Conservation (phyloP, 768 basidiomycete species). For the Amanita thiersii region DNA sequence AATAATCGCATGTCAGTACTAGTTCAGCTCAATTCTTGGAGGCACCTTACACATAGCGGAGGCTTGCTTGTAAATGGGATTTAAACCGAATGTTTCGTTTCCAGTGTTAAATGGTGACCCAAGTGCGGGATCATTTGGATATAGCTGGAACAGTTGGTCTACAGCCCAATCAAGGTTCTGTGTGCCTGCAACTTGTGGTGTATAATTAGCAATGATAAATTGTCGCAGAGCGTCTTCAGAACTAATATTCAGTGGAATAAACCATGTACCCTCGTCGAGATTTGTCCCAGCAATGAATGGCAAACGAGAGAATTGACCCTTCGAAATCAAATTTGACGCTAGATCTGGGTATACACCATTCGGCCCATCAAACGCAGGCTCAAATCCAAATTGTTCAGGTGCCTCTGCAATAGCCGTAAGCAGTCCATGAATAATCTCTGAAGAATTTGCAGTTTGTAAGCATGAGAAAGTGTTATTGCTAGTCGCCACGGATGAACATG, state of each 20-base stretch:
- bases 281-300: conserved; percentile 38
- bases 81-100: conserved; percentile 33
- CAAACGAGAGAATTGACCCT: conserved; percentile 26
- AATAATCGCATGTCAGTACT: neutral
- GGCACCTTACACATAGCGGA: conserved; percentile 18
- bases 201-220: conserved; percentile 15
- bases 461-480: conserved; percentile 25
- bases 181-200: conserved; percentile 17
- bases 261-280: conserved; percentile 35
- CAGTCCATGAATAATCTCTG: conserved; percentile 21
- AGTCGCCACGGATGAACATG: conserved; percentile 16
- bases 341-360: conserved; percentile 29
- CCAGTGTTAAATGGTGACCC: conserved; percentile 39
- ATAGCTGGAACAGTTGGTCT: conserved; percentile 23
- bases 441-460: conserved; percentile 19
- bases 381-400: conserved; percentile 23
- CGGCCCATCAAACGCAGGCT: conserved; percentile 31
- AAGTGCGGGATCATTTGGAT: conserved; percentile 32
- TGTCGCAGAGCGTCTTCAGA: conserved; percentile 17
- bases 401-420: conserved; percentile 15
- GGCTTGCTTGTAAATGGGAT: conserved; percentile 29
- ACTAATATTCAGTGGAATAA: conserved; percentile 13
- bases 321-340: conserved; percentile 23
- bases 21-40: neutral
- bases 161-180: conserved; percentile 12